Evolutionary conservation across 495 filamentous ascomycete species (phyloP).

Genomic region (Daldinia decipiens): DNA sequence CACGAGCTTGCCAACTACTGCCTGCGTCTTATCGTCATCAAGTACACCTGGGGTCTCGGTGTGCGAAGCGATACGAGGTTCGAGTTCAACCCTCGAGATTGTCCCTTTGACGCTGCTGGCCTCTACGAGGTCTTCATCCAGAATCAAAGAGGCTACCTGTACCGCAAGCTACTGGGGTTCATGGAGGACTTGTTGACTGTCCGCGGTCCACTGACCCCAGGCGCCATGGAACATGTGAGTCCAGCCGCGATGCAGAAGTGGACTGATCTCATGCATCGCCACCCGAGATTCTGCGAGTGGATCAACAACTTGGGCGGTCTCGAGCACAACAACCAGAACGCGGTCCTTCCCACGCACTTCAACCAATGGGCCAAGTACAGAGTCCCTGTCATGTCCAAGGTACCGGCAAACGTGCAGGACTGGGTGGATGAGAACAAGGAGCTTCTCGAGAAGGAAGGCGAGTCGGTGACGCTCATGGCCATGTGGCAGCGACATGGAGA

Average conservation of each 20-base stretch:
- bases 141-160: neutral
- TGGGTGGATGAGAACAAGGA: conserved; percentile 1
- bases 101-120: conserved; percentile 11
- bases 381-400: neutral
- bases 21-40: conserved; percentile 21
- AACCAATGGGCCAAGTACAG: conserved; percentile 17
- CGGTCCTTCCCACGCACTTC: conserved; percentile 19
- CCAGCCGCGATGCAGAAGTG: neutral
- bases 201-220: neutral
- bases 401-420: neutral
- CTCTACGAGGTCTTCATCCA: neutral
- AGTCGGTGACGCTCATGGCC: neutral
- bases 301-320: conserved; percentile 7
- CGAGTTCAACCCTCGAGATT: conserved; percentile 5
- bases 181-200: conserved; percentile 6
- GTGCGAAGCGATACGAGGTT: neutral
- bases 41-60: conserved; percentile 15
- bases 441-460: neutral
- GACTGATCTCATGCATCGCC: neutral
- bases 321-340: neutral
- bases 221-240: neutral
- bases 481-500: neutral
- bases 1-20: conserved; percentile 20
- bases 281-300: conserved; percentile 15
- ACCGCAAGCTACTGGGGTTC: conserved; percentile 1